Evolutionary conservation across 2,329 filamentous ascomycete genomes (phyloP), one percentile per base, ranked within the genome.

Genomic region (Zalaria obscura): DNA sequence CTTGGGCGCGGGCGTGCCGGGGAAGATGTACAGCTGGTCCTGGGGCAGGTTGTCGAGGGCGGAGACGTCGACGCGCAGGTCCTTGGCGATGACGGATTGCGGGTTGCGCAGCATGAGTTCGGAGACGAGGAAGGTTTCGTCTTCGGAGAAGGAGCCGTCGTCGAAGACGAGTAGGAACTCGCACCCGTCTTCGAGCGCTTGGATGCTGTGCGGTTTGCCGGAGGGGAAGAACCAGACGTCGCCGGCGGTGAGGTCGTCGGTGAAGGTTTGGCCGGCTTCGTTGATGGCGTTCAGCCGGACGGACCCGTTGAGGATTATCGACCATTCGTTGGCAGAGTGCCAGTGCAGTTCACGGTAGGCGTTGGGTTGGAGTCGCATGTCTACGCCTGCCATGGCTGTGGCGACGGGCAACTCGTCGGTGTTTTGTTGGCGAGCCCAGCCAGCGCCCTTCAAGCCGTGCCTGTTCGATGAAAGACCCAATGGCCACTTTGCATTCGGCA

Each of bases 151-250:
- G 4, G 56, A 54, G 3, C 75, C 75, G 42, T 70, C 59, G 55
- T 79, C 69, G 48, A 79, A 79, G 38, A 79, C 67, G 2, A 78
- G 63, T 1, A 78, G 61, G 52, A 77, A 78, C 52, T 78, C 75
- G 34, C 59, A 62, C 1, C 74, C 75, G 28, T 68, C 60, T 3
- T 69, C 69, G 8, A 76, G 66, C 0, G 65, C 74, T 55, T 58
- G 55, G 25, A 58, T 57, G 5, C 38, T 48, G 42, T 58, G 56
- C 5, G 55, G 51, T 0, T 53, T 43, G 11, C 55, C 56, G 18
- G 52, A 47, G 72, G 74, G 35, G 55, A 73, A 74, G 52, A 68
- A 72, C 70, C 71, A 73, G 2, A 73, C 63, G 47, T 75, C 71
- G 18, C 70, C 70, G 6, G 50, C 50, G 39, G 53, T 50, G 3